Conservation (phyloP, 352 stramenopile species). For the Phytophthora palmivora region DNA sequence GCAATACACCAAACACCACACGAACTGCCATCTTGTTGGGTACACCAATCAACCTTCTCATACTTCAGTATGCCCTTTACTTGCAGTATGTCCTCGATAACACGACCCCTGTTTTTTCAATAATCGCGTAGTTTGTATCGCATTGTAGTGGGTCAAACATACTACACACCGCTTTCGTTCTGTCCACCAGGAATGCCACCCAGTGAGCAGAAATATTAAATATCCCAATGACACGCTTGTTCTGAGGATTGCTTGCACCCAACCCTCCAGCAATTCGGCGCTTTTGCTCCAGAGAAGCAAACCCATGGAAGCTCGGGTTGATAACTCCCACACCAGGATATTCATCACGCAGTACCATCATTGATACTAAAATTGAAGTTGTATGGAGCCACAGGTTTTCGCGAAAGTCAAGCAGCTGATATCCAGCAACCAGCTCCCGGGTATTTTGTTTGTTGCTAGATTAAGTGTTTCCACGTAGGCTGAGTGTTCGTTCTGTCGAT, state of each 20-base stretch:
- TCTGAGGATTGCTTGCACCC: background rate
- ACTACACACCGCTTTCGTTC: background rate
- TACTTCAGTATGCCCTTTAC: slow-evolving; percentile 2
- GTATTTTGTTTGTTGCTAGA: background rate
- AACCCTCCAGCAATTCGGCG: background rate
- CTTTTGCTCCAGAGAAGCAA: slow-evolving; percentile 1
- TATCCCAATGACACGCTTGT: slow-evolving; percentile 2
- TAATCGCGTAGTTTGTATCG: background rate
- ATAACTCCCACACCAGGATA: slow-evolving; percentile 4
- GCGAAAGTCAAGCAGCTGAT: background rate
- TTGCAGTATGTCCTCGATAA: background rate
- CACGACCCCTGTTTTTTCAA: slow-evolving; percentile 4
- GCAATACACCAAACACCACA: slow-evolving; percentile 19
- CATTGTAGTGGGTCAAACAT: slow-evolving; percentile 13
- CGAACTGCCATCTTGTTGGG: slow-evolving; percentile 11
- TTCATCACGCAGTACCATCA: background rate
- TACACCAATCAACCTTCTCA: slow-evolving; percentile 9
- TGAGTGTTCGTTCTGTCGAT: background rate
- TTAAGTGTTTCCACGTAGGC: slow-evolving; percentile 1
- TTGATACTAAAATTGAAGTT: background rate
- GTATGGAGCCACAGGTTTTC: slow-evolving; percentile 8
- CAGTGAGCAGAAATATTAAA: slow-evolving; percentile 7
- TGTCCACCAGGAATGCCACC: slow-evolving; percentile 8
- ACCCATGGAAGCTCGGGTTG: background rate
- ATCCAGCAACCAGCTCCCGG: background rate